Conservation (phyloP, 495 filamentous ascomycete species). For the Oleoguttula mirabilis region DNA sequence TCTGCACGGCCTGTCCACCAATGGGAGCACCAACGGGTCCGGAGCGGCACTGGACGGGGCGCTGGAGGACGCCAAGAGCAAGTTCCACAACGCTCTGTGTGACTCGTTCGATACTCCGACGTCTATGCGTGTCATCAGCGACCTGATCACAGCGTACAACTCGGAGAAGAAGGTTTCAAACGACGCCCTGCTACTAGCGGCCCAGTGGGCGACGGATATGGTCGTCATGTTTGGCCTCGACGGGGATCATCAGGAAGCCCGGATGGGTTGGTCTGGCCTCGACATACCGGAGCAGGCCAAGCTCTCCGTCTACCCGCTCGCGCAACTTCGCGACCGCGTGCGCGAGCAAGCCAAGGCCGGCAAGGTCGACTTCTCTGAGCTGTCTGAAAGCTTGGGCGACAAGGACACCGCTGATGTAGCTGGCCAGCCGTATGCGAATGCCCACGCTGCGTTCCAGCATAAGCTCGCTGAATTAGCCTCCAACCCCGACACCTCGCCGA, state of each 20-base stretch:
- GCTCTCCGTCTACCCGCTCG: conserved; percentile 25
- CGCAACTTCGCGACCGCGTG: conserved; percentile 27
- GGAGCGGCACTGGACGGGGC: conserved; percentile 19
- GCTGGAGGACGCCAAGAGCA: conserved; percentile 51
- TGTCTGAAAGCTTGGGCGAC: conserved; percentile 11
- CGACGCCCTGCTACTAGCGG: conserved; percentile 36
- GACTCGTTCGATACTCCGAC: conserved; percentile 83
- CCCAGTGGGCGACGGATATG: conserved; percentile 71
- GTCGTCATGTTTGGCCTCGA: conserved; percentile 81
- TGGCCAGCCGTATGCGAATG: conserved; percentile 25
- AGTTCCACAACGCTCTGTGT: conserved; percentile 54
- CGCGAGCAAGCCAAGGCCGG: conserved; percentile 25
- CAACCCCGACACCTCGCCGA: conserved; percentile 23
- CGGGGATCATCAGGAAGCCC: conserved; percentile 30
- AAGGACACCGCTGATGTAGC: conserved; percentile 13
- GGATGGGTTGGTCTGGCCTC: conserved; percentile 75
- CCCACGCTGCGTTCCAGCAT: conserved; percentile 27
- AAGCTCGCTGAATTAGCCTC: conserved; percentile 20
- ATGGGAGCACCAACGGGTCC: conserved; percentile 5
- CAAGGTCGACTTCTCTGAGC: conserved; percentile 9
- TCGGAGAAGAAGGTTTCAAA: conserved; percentile 32
- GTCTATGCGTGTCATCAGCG: conserved; percentile 61
- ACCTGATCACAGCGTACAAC: conserved; percentile 64
- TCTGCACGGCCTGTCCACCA: background rate
- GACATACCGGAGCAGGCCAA: conserved; percentile 43